These are phyloP conservation scores for Bipolaris sorokiniana DNA, from an alignment of 2,329 filamentous ascomycete species.

Conservation along the genomic window DNA sequence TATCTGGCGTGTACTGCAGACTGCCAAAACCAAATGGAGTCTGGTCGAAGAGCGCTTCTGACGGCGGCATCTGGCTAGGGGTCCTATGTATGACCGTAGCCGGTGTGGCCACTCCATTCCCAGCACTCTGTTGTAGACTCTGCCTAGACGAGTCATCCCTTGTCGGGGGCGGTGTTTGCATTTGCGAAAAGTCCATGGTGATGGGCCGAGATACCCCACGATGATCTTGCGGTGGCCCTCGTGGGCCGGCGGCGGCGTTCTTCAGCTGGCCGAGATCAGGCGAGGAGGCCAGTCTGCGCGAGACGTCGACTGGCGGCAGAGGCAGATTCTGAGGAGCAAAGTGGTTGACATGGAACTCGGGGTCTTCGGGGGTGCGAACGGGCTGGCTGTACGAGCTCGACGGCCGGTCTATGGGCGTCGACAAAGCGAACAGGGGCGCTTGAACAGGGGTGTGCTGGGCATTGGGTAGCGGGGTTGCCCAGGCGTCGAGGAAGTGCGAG, in stretches of 20 bases:
- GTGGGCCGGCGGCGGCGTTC: constrained; percentile 11
- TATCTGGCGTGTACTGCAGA: constrained; percentile 64
- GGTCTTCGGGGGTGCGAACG: constrained; percentile 47
- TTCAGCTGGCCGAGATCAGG: constrained; percentile 52
- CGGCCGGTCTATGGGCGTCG: constrained; percentile 45
- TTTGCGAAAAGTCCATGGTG: constrained; percentile 54
- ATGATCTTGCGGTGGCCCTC: constrained; percentile 20
- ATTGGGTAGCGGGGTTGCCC: constrained; percentile 53
- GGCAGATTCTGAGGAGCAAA: constrained; percentile 62
- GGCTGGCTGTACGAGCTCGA: constrained; percentile 46
- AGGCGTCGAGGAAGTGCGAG: constrained; percentile 59
- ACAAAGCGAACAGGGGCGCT: constrained; percentile 49
- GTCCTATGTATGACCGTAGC: constrained; percentile 52
- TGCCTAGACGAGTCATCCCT: constrained; percentile 61
- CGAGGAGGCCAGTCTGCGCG: constrained; percentile 65
- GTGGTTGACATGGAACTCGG: constrained; percentile 66
- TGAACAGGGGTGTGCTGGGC: constrained; percentile 51
- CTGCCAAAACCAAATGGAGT: constrained; percentile 57
- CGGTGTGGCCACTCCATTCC: constrained; percentile 40
- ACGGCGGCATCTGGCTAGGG: constrained; percentile 36
- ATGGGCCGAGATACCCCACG: constrained; percentile 30
- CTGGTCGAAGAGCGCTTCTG: constrained; percentile 43
- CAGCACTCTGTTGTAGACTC: constrained; percentile 43
- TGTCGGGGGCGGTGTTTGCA: constrained; percentile 68
- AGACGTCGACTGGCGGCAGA: constrained; percentile 66